Evolutionary conservation across 2,329 filamentous ascomycete species (phyloP).

Genomic region (Fusarium caatingaense): DNA sequence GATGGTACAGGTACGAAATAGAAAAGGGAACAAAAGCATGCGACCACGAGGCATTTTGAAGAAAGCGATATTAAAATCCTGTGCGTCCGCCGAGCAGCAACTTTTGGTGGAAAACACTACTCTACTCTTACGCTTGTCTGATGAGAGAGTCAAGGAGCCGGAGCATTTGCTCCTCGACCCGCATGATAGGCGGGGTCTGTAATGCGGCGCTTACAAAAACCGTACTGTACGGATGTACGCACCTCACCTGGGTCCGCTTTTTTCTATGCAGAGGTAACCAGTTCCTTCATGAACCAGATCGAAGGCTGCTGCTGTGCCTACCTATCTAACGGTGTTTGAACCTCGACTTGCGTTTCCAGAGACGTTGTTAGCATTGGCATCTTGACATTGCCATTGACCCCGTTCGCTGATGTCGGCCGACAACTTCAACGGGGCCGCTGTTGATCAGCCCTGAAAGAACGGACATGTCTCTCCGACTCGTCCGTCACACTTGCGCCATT

Average conservation of each 20-base stretch:
- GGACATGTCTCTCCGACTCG: neutral
- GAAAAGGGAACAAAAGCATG: conserved; percentile 37
- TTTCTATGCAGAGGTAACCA: conserved; percentile 14
- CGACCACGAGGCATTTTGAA: conserved; percentile 50
- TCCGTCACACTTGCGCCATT: conserved; percentile 36
- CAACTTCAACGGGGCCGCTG: conserved; percentile 3
- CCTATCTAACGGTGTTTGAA: neutral
- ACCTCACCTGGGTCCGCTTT: conserved; percentile 31
- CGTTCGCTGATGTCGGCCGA: neutral
- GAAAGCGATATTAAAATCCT: conserved; percentile 42
- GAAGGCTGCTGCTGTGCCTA: neutral
- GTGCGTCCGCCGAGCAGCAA: conserved; percentile 44
- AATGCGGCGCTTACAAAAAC: conserved; percentile 49
- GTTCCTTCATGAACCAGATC: conserved; percentile 7
- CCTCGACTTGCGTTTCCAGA: neutral
- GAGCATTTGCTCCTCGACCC: conserved; percentile 52
- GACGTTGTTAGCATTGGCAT: neutral
- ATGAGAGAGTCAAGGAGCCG: conserved; percentile 44
- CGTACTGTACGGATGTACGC: conserved; percentile 21
- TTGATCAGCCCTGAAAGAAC: neutral
- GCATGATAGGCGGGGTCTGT: conserved; percentile 47
- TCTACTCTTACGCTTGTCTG: conserved; percentile 38
- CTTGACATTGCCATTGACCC: neutral
- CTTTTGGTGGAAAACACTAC: conserved; percentile 43
- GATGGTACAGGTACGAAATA: conserved; percentile 9